Percentiles rank a stretch among this genome's conserved stretches.
Conservation (phyloP, 768 basidiomycete genomes). For the Leccinum olivaceopallidum region DNA sequence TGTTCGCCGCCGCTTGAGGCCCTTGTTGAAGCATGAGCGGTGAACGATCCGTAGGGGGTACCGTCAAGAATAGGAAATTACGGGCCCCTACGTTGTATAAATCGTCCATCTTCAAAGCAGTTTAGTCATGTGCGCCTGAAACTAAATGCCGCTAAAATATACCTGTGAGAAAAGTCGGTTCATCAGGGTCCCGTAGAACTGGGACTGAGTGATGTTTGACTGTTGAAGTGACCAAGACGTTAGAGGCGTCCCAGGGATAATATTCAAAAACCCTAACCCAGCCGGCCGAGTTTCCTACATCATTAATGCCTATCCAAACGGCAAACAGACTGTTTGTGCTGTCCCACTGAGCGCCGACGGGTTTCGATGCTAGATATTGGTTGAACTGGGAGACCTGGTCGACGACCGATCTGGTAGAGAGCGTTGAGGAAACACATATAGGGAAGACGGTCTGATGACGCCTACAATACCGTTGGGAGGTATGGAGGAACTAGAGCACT, state of each 20-base stretch:
- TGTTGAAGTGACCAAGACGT: conserved; percentile 2
- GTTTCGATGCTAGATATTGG: conserved; percentile 44
- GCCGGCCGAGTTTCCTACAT: conserved; percentile 37
- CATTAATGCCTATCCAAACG: conserved; percentile 75
- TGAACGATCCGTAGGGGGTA: conserved; percentile 58
- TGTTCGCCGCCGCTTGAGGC: conserved; percentile 21
- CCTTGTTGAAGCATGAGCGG: conserved; percentile 52
- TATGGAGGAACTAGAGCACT: conserved; percentile 55
- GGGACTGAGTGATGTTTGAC: conserved; percentile 24
- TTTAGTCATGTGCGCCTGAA: background rate
- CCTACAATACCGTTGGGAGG: conserved; percentile 48
- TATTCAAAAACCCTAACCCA: conserved; percentile 19
- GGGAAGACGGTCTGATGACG: conserved; percentile 26
- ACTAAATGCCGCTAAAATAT: background rate
- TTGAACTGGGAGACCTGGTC: conserved; percentile 68
- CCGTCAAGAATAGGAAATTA: conserved; percentile 63
- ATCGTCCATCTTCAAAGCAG: conserved; percentile 14
- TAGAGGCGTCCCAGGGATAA: background rate
- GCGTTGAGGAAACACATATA: background rate
- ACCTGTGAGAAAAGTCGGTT: conserved; percentile 32
- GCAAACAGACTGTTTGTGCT: conserved; percentile 59
- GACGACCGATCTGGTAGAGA: conserved; percentile 25
- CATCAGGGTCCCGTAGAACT: conserved; percentile 30
- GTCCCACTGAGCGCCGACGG: conserved; percentile 55
- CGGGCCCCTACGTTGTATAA: conserved; percentile 47